phyloP scores from a whole-genome alignment of 1,284 basidiomycete species.

The Lentinus polychrous region DNA sequence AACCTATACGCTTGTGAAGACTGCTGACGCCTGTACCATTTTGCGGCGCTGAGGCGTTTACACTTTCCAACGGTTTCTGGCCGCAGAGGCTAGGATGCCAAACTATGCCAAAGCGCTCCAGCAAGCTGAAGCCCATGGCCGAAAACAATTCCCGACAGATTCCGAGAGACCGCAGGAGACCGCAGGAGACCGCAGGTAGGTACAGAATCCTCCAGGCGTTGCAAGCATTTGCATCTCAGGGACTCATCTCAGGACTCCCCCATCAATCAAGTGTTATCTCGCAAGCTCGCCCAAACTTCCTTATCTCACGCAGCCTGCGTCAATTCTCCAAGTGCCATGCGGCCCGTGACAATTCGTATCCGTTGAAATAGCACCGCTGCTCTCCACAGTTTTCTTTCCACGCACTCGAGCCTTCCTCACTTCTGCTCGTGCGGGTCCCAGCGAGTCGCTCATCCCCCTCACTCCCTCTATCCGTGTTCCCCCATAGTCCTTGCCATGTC shows the following conservation, averaged over 20 bases:
- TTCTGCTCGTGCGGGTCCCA: background rate
- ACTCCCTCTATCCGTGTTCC: background rate
- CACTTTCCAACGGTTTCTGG: too few species aligned
- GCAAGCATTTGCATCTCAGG: too few species aligned
- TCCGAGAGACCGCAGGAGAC: too few species aligned
- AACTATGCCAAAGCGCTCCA: too few species aligned
- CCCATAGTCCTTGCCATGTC: background rate
- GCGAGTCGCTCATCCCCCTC: background rate
- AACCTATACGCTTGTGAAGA: too few species aligned
- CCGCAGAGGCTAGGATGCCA: too few species aligned
- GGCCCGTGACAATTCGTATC: background rate
- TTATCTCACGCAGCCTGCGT: slow-evolving; percentile 4
- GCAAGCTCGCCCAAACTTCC: background rate
- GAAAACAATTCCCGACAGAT: too few species aligned
- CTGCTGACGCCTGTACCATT: too few species aligned
- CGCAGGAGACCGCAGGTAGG: too few species aligned
- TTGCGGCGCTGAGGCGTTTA: too few species aligned
- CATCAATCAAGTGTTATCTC: slow-evolving; percentile 10
- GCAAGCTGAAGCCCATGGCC: too few species aligned
- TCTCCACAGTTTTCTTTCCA: background rate
- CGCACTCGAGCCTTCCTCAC: slow-evolving; percentile 2
- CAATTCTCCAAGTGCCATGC: background rate
- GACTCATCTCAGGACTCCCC: background rate
- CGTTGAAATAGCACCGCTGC: slow-evolving; percentile 1
- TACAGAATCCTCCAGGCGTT: too few species aligned